These are phyloP conservation scores for Cladophialophora carrionii DNA, from an alignment of 2,329 filamentous ascomycete species.

Conservation along the genomic window DNA sequence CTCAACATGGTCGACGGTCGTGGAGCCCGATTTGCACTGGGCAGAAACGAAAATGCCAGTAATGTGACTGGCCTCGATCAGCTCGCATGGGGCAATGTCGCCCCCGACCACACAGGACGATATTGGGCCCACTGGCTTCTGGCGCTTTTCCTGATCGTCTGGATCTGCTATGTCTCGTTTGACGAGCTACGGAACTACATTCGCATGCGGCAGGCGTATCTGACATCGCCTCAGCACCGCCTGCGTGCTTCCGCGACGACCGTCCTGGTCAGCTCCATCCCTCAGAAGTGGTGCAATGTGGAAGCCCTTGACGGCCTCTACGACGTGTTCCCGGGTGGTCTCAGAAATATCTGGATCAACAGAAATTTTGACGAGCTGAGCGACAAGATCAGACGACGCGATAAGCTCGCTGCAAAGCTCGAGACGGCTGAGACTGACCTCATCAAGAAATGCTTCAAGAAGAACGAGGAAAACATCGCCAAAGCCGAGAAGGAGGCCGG, in stretches of 20 bases:
- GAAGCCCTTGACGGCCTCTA: constrained; percentile 82
- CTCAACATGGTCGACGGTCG: constrained; percentile 76
- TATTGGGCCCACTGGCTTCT: constrained; percentile 85
- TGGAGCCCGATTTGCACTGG: constrained; percentile 57
- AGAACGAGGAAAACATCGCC: constrained; percentile 69
- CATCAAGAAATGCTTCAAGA: constrained; percentile 77
- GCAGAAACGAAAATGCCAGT: constrained; percentile 46
- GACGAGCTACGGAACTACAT: constrained; percentile 84
- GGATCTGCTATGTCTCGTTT: constrained; percentile 86
- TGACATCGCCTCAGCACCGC: constrained; percentile 93
- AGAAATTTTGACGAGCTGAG: constrained; percentile 80
- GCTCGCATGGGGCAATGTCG: constrained; percentile 86
- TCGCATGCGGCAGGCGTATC: constrained; percentile 88
- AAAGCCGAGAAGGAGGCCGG: constrained; percentile 68
- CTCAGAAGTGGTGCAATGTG: constrained; percentile 83
- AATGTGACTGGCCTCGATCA: constrained; percentile 73
- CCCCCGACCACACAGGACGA: constrained; percentile 63
- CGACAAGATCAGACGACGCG: constrained; percentile 78
- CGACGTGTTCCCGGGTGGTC: constrained; percentile 93
- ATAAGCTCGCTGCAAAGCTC: constrained; percentile 70
- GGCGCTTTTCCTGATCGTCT: constrained; percentile 75
- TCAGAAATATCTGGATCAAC: constrained; percentile 96
- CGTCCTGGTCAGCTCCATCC: constrained; percentile 88
- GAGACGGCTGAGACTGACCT: constrained; percentile 84
- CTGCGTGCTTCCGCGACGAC: constrained; percentile 93